These are phyloP conservation scores for Penicillium paneum DNA, from an alignment of 2,329 filamentous ascomycete genomes.

Conservation along the genomic window DNA sequence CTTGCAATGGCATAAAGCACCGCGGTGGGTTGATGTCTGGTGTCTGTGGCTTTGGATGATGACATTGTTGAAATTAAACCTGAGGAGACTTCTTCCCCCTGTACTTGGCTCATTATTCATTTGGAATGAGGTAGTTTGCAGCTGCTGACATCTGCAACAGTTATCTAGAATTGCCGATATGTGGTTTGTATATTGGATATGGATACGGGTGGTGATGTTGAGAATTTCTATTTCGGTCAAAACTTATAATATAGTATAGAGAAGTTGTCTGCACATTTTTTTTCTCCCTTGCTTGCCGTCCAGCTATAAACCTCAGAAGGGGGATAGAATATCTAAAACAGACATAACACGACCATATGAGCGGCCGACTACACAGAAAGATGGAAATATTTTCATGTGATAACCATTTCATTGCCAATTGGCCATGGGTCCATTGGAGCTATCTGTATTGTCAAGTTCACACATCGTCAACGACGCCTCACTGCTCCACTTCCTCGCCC, in stretches of 20 bases:
- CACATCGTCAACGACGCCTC: background rate
- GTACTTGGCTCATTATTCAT: background rate
- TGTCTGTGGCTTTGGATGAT: constrained; percentile 35
- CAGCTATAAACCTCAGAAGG: background rate
- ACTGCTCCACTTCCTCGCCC: background rate
- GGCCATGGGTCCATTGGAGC: background rate
- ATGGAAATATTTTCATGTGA: background rate
- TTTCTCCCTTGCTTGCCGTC: too few relatives aligned
- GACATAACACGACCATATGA: background rate
- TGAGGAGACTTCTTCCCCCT: constrained; percentile 36
- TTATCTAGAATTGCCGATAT: background rate
- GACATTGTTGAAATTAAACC: constrained; percentile 44
- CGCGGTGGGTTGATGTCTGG: constrained; percentile 25
- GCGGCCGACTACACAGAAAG: background rate
- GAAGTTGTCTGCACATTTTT: too few relatives aligned
- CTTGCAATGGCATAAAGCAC: constrained; percentile 23
- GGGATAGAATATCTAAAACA: too few relatives aligned
- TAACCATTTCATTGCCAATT: background rate
- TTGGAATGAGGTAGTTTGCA: background rate
- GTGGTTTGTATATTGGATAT: background rate
- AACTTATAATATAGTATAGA: too few relatives aligned
- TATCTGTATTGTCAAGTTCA: background rate
- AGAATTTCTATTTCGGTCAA: background rate
- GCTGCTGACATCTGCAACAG: background rate
- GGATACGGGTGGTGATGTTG: too few relatives aligned